Conservation (phyloP, 148 eudicot species). For the Fagopyrum esculentum region DNA sequence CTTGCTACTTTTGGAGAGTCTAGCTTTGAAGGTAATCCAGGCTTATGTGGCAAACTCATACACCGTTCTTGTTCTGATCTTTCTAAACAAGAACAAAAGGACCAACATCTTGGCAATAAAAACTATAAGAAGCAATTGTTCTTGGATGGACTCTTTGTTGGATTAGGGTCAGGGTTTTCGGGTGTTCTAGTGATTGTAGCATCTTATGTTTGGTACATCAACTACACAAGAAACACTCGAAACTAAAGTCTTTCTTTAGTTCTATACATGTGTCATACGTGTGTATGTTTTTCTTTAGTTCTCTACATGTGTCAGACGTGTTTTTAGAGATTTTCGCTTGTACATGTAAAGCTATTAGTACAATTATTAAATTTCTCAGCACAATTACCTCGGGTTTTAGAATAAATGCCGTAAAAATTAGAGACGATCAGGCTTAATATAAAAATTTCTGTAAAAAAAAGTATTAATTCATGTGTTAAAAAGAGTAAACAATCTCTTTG, state of each 20-base stretch:
- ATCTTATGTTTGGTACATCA: not conserved
- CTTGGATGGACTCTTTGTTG: slow-evolving; percentile 2
- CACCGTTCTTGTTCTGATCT: slow-evolving; percentile 7
- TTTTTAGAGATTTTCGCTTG: too few relatives aligned
- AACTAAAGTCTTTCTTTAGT: not conserved
- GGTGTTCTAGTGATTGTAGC: not conserved
- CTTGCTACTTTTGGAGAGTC: slow-evolving; percentile 35
- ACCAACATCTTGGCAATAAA: not conserved
- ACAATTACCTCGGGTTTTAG: too few relatives aligned
- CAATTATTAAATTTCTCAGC: too few relatives aligned
- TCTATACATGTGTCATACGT: too few relatives aligned
- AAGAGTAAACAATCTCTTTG: too few relatives aligned
- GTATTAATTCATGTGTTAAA: too few relatives aligned
- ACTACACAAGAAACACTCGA: not conserved
- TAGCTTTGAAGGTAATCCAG: slow-evolving; percentile 26
- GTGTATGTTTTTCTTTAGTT: too few relatives aligned
- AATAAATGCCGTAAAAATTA: too few relatives aligned
- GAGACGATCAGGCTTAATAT: too few relatives aligned
- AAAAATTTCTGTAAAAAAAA: too few relatives aligned
- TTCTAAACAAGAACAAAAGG: not conserved
- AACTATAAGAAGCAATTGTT: not conserved
- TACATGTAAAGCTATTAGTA: too few relatives aligned
- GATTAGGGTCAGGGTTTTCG: not conserved
- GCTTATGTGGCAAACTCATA: slow-evolving; percentile 24
- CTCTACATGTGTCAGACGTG: too few relatives aligned